Conservation (phyloP, 2,329 filamentous ascomycete genomes). For the Hypocrella siamensis region DNA sequence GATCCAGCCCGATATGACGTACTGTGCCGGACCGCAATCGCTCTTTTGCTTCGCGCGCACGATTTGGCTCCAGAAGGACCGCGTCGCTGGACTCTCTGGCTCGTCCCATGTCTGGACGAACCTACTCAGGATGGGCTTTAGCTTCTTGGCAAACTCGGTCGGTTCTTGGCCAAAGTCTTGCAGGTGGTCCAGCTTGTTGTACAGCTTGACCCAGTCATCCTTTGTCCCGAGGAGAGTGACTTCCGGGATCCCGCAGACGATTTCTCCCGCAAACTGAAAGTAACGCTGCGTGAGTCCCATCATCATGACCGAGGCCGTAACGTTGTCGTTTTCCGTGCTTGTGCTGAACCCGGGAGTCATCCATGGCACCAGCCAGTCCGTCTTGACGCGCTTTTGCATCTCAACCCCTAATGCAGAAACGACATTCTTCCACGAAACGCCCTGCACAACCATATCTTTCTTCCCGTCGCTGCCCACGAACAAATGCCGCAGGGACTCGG, state of each 20-base stretch:
- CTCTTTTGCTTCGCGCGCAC: slow-evolving; percentile 19
- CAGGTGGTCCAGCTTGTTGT: slow-evolving; percentile 25
- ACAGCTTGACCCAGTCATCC: slow-evolving; percentile 24
- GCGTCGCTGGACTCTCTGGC: slow-evolving; percentile 14
- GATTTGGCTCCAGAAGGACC: slow-evolving; percentile 27
- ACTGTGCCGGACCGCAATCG: slow-evolving; percentile 15
- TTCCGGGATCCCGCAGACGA: slow-evolving; percentile 26
- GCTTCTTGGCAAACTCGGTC: slow-evolving; percentile 17
- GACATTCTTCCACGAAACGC: slow-evolving; percentile 11
- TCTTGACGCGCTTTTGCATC: slow-evolving; percentile 23
- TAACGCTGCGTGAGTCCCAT: slow-evolving; percentile 27
- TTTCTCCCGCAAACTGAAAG: slow-evolving; percentile 18
- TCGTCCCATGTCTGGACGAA: slow-evolving; percentile 29
- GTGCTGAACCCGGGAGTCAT: slow-evolving; percentile 27
- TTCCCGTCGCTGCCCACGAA: slow-evolving; percentile 30
- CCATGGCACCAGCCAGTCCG: slow-evolving; percentile 24
- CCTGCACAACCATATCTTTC: slow-evolving; percentile 20
- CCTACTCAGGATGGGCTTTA: slow-evolving; percentile 26
- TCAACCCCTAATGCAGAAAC: slow-evolving; percentile 19
- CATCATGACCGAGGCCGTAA: slow-evolving; percentile 26
- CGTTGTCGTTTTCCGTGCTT: slow-evolving; percentile 18
- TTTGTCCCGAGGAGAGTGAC: slow-evolving; percentile 23
- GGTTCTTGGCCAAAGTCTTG: slow-evolving; percentile 27
- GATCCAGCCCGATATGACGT: slow-evolving; percentile 29
- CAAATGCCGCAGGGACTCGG: slow-evolving; percentile 25